Base-by-base conservation (phyloP, 139 green algal genomes). In the Diplosphaera chodatii region DNA sequence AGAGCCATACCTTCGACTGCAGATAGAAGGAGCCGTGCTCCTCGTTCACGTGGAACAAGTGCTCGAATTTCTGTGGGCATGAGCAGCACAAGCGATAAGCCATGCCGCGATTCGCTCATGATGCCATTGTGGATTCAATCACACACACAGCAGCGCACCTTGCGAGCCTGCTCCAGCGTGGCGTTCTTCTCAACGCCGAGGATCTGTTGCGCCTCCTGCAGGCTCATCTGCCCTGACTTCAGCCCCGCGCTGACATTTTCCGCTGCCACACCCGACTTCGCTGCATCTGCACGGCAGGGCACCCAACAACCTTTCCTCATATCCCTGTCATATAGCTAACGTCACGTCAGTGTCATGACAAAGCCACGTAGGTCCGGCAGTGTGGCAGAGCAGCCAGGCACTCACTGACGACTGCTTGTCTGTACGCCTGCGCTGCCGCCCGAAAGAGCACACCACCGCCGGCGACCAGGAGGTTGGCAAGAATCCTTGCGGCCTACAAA, bases 1-100 rank as follows among this genome's bases (percentile, higher is more conserved):
- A 20, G 37, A 48, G 70, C 70, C 88, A 89, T 3, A 96, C 86
- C 80, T 96, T 97, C 59, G 84, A 93, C 79, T 94, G 85, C 48
- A 97, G 74, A 81, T 97, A 97, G 78, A 97, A 97, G 20, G 87
- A 90, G 22, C 92, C 92, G 55, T 84, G 69, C 83, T 94, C 88
- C 78, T 97, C 86, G 78, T 97, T 97, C 6, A 78, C 78, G 6
- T 87, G 79, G 56, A 91, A 93, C 68, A 97, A 69, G 72, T 94
- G 85, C 64, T 94, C 81, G 67, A 91, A 96, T 62, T 85, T 84
- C 82, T 89, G 77, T 55, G 29, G n/a, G 32, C 20, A 40, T 6
- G n/a, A n/a, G n/a, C n/a, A n/a, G n/a, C n/a, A n/a, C n/a, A n/a
- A n/a, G n/a, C n/a, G n/a, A n/a, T n/a, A n/a, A n/a, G n/a, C n/a